Base-by-base conservation (phyloP, 257 asterid species). In the Leptodermis oblonga region DNA sequence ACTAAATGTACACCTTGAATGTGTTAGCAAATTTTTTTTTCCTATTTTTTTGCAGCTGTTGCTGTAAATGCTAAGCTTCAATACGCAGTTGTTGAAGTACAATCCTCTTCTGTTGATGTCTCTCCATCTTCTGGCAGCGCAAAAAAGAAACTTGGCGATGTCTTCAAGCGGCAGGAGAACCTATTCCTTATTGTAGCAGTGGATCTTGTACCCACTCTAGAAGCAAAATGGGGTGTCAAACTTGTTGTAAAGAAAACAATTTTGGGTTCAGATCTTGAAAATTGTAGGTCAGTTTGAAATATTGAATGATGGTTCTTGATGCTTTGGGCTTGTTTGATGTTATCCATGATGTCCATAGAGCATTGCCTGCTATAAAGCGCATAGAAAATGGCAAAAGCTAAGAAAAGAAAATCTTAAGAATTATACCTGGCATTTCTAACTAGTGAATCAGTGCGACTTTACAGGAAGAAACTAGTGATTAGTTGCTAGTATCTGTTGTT, bases 61-160 rank as follows among this genome's bases (percentile, higher is more conserved):
- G 97, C 99, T 23, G 88, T 93, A 81, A 93, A 93, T 81, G 80
- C 87, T 41, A 90, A 90, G 82, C 96, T 93, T 75, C 95, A 87
- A 69, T 93, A 93, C 62, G 96, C 96, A 36, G 78, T 90, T 65
- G 97, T 90, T 77, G 97, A 88, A 86, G 90, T 93, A 70, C 82
- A 77, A 58, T 79, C 87, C 71, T 71, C 59, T 53, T 69, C 84
- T 62, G 49, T 37, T 74, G 96, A 80, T 18, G 20, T 71, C 75
- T 52, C 87, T 73, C 67, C 81, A 22, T 71, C 88, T 39, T 70
- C 88, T 65, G 82, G 46, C 67, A 76, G 71, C 70, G 86, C 82
- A 74, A 92, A 87, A 70, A 87, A 80, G 85, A 86, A 77, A 75
- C 51, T 89, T 51, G 96, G 99, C 55, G 87, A 80, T 74, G 66